These are phyloP conservation scores for Penicillium sp. DNA, from an alignment of 2,329 filamentous ascomycete species.

Conservation along the genomic window DNA sequence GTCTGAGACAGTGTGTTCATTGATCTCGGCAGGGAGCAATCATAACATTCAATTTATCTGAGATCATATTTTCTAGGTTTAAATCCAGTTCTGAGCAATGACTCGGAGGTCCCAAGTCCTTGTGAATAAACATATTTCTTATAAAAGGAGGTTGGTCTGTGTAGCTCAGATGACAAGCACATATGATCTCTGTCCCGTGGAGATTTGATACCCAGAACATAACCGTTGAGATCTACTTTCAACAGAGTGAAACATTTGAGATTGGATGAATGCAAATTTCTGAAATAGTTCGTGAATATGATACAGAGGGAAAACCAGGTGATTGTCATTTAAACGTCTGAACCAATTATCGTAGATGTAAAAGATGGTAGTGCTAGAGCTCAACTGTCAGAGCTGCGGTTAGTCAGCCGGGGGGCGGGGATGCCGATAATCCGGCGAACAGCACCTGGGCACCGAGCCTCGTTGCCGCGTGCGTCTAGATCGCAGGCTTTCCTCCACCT, in stretches of 20 bases:
- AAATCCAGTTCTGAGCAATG: neutral
- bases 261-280: neutral
- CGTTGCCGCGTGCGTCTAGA: conserved; percentile 12
- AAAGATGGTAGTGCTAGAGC: neutral
- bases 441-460: conserved; percentile 15
- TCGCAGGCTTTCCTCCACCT: neutral
- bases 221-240: neutral
- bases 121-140: neutral
- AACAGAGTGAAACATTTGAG: neutral
- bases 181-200: neutral
- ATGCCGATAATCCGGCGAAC: conserved; percentile 13
- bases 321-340: no score
- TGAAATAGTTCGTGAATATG: neutral
- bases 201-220: neutral
- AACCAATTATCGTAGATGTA: neutral
- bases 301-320: neutral
- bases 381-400: neutral
- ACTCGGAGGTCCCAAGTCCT: neutral
- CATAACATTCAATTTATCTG: neutral
- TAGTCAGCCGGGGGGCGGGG: conserved; percentile 1
- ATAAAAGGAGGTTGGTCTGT: neutral
- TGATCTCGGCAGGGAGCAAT: neutral
- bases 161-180: neutral
- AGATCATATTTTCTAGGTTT: neutral
- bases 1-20: conserved; percentile 23